These are phyloP conservation scores for Hibiscus mutabilis DNA, from an alignment of 345 rosid species.

Conservation along the genomic window DNA sequence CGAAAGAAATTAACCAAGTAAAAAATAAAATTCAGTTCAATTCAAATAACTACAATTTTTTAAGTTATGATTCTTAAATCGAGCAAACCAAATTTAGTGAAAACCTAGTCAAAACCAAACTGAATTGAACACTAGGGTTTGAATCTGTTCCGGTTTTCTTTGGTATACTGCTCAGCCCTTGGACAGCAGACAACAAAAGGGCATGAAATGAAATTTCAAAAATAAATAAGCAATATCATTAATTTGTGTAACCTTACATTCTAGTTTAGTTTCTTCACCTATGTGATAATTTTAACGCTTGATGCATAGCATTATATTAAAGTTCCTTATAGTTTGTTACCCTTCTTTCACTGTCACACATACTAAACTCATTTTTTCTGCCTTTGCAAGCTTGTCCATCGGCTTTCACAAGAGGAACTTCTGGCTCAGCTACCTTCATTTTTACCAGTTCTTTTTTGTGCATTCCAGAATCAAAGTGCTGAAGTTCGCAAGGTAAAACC, in stretches of 20 bases:
- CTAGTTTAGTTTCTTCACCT: background rate
- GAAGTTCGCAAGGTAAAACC: constrained; percentile 53
- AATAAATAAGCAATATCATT: background rate
- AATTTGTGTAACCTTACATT: background rate
- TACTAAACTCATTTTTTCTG: background rate
- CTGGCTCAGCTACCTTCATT: constrained; percentile 51
- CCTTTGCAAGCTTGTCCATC: constrained; percentile 39
- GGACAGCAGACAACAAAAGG: too few relatives aligned
- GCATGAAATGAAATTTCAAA: background rate
- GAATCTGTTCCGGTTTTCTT: background rate
- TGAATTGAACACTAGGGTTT: background rate
- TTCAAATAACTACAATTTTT: too few relatives aligned
- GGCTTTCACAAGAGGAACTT: constrained; percentile 50
- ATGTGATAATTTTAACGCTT: background rate
- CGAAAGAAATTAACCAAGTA: too few relatives aligned
- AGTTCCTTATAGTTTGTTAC: background rate
- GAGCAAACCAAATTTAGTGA: background rate
- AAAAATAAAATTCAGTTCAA: too few relatives aligned
- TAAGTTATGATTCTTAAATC: too few relatives aligned
- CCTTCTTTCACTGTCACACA: background rate
- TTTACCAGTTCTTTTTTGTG: constrained; percentile 52
- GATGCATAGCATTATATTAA: background rate
- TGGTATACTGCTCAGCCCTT: too few relatives aligned
- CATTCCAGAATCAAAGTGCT: constrained; percentile 55
- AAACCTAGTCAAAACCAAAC: background rate